Evolutionary conservation across 176 grass and related monocot species (phyloP), one percentile per base, ranked within the genome.

Genomic region (Carex myosuroides): DNA sequence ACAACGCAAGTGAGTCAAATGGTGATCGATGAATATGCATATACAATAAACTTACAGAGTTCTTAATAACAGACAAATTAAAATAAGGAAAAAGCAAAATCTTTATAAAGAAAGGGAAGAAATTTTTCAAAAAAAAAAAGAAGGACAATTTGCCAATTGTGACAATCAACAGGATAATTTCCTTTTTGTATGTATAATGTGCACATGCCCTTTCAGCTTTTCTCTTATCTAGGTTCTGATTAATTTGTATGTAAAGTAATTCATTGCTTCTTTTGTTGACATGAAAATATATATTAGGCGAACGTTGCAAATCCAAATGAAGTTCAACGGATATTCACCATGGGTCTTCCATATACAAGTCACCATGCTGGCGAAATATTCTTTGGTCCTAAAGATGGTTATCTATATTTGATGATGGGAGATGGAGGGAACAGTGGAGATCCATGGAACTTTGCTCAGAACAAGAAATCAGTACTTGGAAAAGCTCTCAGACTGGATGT

Each of bases 321-420:
- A 86, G 70, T 86, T 26, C 66, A 53, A 79, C 84, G 88, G 79
- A 86, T 86, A n/a, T 90, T 90, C 60, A 86, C 88, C 21, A 86
- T 90, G 88, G 88, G 88, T 21, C 88, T 90, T 54, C 88, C 88
- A 24, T 90, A 80, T 86, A 80, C 61, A n/a, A 71, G 46, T 42
- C 85, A 90, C 61, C 88, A 90, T 79, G 88, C 35, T 6, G 88
- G 88, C 1, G 70, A 90, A 80, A 84, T 90, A 54, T 82, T 86
- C 41, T 90, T 90, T 20, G 80, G 88, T 54, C 88, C 88, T 48
- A 37, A 69, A 90, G 88, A 90, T 80, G 88, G 72, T 21, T 86
- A 87, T 84, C 63, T 90, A 10, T 90, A 90, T 68, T 84, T 90
- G 50, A 83, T 90, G 88, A 87, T 87, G 88, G 88, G 88, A 65